phyloP scores from a whole-genome alignment of 306 rosid genomes.

The Psophocarpus tetragonolobus region DNA sequence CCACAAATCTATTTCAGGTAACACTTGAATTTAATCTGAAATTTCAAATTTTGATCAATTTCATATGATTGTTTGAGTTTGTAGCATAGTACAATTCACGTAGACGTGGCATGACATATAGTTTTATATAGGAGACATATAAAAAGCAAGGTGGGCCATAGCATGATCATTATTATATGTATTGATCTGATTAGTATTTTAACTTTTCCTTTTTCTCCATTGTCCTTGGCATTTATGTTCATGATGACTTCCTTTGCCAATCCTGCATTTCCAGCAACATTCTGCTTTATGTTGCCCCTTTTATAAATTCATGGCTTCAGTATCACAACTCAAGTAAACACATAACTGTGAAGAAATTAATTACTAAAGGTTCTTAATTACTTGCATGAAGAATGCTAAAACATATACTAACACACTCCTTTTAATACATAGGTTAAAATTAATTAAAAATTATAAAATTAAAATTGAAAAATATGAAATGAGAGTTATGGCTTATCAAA shows the following conservation, averaged over 20 bases:
- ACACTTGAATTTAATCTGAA: not conserved
- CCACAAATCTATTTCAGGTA: slow-evolving; percentile 72
- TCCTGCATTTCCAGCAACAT: slow-evolving; percentile 48
- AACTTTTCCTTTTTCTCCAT: slow-evolving; percentile 44
- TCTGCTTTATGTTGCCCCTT: slow-evolving; percentile 46
- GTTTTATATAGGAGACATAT: slow-evolving; percentile 23
- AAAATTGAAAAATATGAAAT: too few relatives aligned
- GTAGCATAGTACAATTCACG: slow-evolving; percentile 32
- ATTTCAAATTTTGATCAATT: slow-evolving; percentile 11
- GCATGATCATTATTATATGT: slow-evolving; percentile 42
- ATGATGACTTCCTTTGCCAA: slow-evolving; percentile 58
- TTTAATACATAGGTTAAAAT: too few relatives aligned
- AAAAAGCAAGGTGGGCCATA: slow-evolving; percentile 41
- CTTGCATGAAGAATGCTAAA: too few relatives aligned
- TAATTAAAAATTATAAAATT: too few relatives aligned
- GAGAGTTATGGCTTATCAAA: too few relatives aligned
- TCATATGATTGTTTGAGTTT: slow-evolving; percentile 1
- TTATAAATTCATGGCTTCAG: slow-evolving; percentile 38
- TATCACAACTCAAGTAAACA: slow-evolving; percentile 36
- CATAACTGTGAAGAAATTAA: not conserved
- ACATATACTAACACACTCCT: too few relatives aligned
- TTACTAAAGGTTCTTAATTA: not conserved
- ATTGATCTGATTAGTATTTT: slow-evolving; percentile 26
- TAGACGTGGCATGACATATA: slow-evolving; percentile 34
- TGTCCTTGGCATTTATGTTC: slow-evolving; percentile 38